Base-by-base conservation (phyloP, 345 rosid species). In the Cardamine resedifolia region DNA sequence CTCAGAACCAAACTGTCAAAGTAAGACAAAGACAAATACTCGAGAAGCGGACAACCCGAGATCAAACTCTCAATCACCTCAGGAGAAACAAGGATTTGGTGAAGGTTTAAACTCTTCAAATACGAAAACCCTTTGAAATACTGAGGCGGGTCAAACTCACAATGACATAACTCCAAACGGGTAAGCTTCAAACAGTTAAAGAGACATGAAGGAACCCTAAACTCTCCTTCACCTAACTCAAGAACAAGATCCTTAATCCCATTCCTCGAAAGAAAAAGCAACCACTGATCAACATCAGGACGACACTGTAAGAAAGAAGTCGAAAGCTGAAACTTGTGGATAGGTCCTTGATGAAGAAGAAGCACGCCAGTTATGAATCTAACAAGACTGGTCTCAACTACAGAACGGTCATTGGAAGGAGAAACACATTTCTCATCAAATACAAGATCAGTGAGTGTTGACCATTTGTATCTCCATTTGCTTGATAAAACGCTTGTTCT, bases 331-430 rank as follows among this genome's bases (percentile, higher is more conserved):
- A 91, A 91, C 86, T 85, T 90, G 49, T 87, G 92, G 76, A 91
- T 87, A 11, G 94, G 98, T 19, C 99, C 99, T 63, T 78, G 94
- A 58, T 91, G 98, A 53, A 95, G 96, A 69, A 91, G 87, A 56
- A 95, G 86, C 6, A 84, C 84, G 4, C 82, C 76, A 0, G 88
- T 88, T 0, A 95, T 70, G 59, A 95, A 91, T 15, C 82, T 88
- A 8, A 87, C 80, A 2, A 95, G 88, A 64, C 38, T 80, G 39
- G 50, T 73, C 83, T 88, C 88, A 6, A 78, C 39, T 0, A 72
- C 18, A 1, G 33, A 51, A 10, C 75, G 78, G 14, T 86, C 93
- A 58, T 28, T 75, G 0, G 69, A 41, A 3, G 47, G 41, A 45
- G 67, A 7, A 57, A 83, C 84, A 66, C 91, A 89, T 34, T 81